phyloP scores from a whole-genome alignment of 768 basidiomycete genomes.

The Hygrophoropsis aurantiaca region DNA sequence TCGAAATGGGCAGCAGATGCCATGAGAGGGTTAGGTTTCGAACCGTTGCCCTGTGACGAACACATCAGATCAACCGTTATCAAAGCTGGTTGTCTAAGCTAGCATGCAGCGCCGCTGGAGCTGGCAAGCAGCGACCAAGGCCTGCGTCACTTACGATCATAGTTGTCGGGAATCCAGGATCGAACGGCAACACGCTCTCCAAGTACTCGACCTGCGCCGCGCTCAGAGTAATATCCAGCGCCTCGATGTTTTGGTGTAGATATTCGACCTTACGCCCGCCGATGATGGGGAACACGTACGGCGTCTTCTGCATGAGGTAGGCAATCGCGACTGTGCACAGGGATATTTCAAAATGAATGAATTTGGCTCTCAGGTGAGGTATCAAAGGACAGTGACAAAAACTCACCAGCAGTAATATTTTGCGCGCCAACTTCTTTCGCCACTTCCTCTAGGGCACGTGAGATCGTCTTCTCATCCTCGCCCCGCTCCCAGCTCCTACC shows the following conservation, averaged over 20 bases:
- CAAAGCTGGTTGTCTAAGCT: too few species aligned
- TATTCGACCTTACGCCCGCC: conserved; percentile 39
- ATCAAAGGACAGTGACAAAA: too few species aligned
- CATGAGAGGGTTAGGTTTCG: not conserved
- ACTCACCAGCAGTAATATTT: conserved; percentile 37
- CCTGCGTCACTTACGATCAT: conserved; percentile 22
- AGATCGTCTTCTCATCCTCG: conserved; percentile 42
- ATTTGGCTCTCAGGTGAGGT: too few species aligned
- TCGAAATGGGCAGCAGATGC: conserved; percentile 3
- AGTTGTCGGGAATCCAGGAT: conserved; percentile 32
- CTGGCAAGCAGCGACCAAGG: not conserved
- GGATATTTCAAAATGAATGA: not conserved
- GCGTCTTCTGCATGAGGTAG: conserved; percentile 39
- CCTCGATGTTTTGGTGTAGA: conserved; percentile 34
- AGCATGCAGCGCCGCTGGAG: too few species aligned
- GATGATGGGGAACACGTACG: conserved; percentile 36
- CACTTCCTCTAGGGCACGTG: conserved; percentile 47
- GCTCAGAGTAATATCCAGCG: conserved; percentile 32
- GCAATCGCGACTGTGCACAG: conserved; percentile 31
- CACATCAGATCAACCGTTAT: not conserved
- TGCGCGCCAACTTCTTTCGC: conserved; percentile 49
- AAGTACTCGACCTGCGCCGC: conserved; percentile 30
- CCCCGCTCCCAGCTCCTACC: conserved; percentile 44
- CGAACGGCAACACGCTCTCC: conserved; percentile 31
- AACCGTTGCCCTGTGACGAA: conserved; percentile 1